These are phyloP conservation scores for Fusarium sp. DNA, from an alignment of 2,329 filamentous ascomycete genomes.

Conservation along the genomic window DNA sequence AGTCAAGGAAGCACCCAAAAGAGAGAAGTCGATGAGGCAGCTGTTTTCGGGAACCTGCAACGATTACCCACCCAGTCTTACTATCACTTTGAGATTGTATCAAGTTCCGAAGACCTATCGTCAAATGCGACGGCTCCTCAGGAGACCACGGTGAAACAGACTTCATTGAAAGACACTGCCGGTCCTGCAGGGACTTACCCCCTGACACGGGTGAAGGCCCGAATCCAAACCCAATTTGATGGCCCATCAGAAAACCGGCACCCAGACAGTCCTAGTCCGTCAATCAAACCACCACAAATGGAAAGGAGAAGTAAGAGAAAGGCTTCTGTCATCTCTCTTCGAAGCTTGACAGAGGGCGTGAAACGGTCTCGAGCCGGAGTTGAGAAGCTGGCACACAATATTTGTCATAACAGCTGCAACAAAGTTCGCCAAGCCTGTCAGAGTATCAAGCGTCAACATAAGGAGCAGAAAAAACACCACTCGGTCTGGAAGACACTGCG, in stretches of 20 bases:
- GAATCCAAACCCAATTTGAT: slow-evolving; percentile 42
- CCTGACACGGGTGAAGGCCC: slow-evolving; percentile 13
- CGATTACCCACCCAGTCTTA: slow-evolving; percentile 38
- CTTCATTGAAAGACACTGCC: neutral
- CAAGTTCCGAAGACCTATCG: slow-evolving; percentile 45
- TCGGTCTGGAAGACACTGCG: slow-evolving; percentile 47
- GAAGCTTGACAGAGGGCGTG: slow-evolving; percentile 35
- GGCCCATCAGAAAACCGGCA: slow-evolving; percentile 34
- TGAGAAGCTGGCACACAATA: slow-evolving; percentile 46
- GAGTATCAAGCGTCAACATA: slow-evolving; percentile 45
- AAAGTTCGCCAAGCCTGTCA: slow-evolving; percentile 44
- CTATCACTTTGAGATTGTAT: slow-evolving; percentile 43
- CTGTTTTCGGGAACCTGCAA: slow-evolving; percentile 45
- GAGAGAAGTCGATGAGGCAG: slow-evolving; percentile 42
- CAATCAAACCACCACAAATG: slow-evolving; percentile 6
- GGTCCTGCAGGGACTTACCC: neutral
- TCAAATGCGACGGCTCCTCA: slow-evolving; percentile 15
- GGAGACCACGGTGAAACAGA: slow-evolving; percentile 1
- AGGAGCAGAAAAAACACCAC: slow-evolving; percentile 44
- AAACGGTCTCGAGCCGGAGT: slow-evolving; percentile 35
- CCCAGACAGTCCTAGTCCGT: slow-evolving; percentile 30
- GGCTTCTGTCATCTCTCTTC: slow-evolving; percentile 32
- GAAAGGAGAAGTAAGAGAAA: slow-evolving; percentile 33
- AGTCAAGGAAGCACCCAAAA: slow-evolving; percentile 34
- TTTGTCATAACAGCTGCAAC: slow-evolving; percentile 44